Evolutionary conservation across 805 yeast species (phyloP), one percentile per base, ranked within the genome.

Genomic region (Lipomyces yamanashiensis): DNA sequence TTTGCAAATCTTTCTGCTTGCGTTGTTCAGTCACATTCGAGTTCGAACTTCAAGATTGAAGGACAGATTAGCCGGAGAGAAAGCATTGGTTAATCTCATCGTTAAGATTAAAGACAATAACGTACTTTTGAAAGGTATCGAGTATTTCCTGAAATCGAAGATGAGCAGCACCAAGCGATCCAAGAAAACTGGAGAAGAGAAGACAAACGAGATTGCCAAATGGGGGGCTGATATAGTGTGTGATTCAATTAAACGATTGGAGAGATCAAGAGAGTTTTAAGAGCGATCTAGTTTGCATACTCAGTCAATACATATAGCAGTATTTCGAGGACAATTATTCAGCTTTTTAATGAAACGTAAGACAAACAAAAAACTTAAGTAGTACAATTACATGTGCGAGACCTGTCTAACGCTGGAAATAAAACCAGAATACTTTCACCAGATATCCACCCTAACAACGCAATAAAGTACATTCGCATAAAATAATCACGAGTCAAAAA

Each of bases 211-310:
- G 51, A 80, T 92, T 69, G 83, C 88, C 0, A 78, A 79, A 39
- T 89, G 96, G 96, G 95, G 88, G 1, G 79, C 81, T 19, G 83
- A 81, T 58, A 76, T 84, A 1, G 77, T 84, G 74, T 74, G 80
- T 62, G 89, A 85, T 41, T 21, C 59, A 4, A 61, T 61, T 21
- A 52, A 62, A 21, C 59, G 66, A 34, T 44, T 64, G 8, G 54
- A 54, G 28, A 41, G 51, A 21, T 56, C 59, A 39, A 56, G 39
- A 48, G 59, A 56, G 48, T 56, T 48, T 49, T 56, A 40, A 53
- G 19, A 49, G 1, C 21, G 7, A 13, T 13, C 2, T n/a, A 28
- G 5, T 41, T 12, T 12, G 41, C 3, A 39, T 39, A 12, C 41
- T 39, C 41, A 39, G 2, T 15, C n/a, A 12, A 39, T 39, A 28